phyloP scores from a whole-genome alignment of 2,329 filamentous ascomycete genomes.

The Moelleriella libera region DNA sequence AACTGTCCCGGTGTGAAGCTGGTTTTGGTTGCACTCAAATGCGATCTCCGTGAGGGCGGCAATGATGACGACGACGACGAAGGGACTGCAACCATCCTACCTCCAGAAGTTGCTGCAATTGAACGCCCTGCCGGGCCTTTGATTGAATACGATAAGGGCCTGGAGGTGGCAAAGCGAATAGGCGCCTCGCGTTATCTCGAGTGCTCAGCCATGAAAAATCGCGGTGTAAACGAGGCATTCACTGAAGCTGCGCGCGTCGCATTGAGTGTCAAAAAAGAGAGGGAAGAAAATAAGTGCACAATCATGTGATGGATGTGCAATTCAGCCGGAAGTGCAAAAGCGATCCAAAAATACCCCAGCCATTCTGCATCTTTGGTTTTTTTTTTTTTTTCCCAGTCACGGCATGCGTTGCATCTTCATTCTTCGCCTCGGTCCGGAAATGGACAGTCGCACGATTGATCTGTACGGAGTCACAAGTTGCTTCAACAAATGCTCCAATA shows the following conservation, averaged over 20 bases:
- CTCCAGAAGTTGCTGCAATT: slow-evolving; percentile 11
- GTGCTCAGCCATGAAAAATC: slow-evolving; percentile 96
- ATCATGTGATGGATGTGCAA: slow-evolving; percentile 34
- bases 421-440: no score
- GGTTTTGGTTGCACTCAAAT: slow-evolving; percentile 91
- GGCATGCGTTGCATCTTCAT: neutral
- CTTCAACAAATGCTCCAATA: no score
- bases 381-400: neutral
- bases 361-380: neutral
- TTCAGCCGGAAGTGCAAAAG: neutral
- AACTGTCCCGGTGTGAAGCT: slow-evolving; percentile 94
- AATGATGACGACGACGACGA: slow-evolving; percentile 57
- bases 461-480: no score
- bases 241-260: slow-evolving; percentile 94
- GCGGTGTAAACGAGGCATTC: slow-evolving; percentile 96
- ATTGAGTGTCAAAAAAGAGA: slow-evolving; percentile 54
- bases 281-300: slow-evolving; percentile 45
- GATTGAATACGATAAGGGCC: slow-evolving; percentile 83
- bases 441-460: no score
- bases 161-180: slow-evolving; percentile 84
- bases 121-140: slow-evolving; percentile 49
- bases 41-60: slow-evolving; percentile 72
- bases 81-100: slow-evolving; percentile 27
- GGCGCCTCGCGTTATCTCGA: slow-evolving; percentile 90
- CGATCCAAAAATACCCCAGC: slow-evolving; percentile 2